Evolutionary conservation across 371 early-diverging fungal genomes (phyloP), one percentile per base, ranked within the genome.

Genomic region (Apophysomyces sp.): DNA sequence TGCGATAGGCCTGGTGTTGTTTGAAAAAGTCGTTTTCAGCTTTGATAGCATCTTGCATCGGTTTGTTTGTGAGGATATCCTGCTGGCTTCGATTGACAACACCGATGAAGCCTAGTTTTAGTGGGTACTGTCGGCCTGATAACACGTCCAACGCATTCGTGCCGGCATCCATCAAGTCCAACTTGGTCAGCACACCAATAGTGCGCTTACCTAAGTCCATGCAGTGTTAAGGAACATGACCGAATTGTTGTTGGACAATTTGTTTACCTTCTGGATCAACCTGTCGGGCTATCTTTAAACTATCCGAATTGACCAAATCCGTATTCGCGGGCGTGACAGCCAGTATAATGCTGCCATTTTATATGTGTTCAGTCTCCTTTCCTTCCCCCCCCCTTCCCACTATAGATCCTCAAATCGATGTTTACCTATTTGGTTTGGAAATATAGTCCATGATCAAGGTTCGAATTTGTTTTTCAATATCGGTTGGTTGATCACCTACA

Each of bases 141-240:
- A 97, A 81, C 29, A 95, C 85, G 56, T 96, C 93, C 44, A 94
- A 71, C 26, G 95, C 92, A 72, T 94, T 91, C 32, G 96, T 95
- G 32, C 96, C 97, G 32, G 88, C 86, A 72, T 97, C 98, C 97
- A 98, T 96, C 57, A 98, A 73, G 76, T 98, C 98, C 44, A 97
- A 74, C 76, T 98, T 98, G 44, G 97, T 97, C 53, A 98, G 75
- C 3, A 98, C 95, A 54, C 96, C 96, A 31, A 96, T 88, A 0
- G 97, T 96, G 61, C 97, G 82, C 65, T 79, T 86, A 55, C 86
- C 79, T 75, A 34, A n/a, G 16, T 12, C 15, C n/a, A 8, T 13
- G 31, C 24, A n/a, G 15, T 4, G 12, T 8, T 44, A 21, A 32
- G 28, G 44, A 49, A 39, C 18, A 13, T 30, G 11, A 26, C 27